Evolutionary conservation across 2,329 filamentous ascomycete species (phyloP).

Genomic region (Epichloe sp.): DNA sequence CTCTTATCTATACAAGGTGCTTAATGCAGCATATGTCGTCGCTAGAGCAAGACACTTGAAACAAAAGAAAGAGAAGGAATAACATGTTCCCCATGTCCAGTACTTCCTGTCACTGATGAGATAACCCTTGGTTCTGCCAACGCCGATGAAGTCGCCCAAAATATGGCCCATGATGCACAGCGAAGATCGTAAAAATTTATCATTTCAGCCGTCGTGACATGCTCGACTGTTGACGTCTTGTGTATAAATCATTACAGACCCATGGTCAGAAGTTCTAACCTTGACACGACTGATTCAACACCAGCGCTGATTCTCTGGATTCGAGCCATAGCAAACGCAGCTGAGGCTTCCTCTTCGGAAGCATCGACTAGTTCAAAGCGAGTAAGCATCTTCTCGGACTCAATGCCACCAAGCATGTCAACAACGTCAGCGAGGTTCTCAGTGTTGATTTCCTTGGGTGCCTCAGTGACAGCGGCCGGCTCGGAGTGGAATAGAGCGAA

Average conservation of each 20-base stretch:
- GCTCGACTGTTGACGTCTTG: not conserved
- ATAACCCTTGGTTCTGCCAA: conserved; percentile 1
- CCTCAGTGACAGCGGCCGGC: conserved; percentile 11
- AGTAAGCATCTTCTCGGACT: conserved; percentile 49
- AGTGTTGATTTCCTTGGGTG: conserved; percentile 27
- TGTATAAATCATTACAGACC: conserved; percentile 15
- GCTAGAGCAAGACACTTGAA: not conserved
- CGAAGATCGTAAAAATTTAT: not conserved
- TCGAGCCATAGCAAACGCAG: conserved; percentile 32
- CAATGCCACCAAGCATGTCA: conserved; percentile 40
- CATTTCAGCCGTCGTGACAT: not conserved
- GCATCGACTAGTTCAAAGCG: conserved; percentile 52
- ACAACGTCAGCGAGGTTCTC: conserved; percentile 24
- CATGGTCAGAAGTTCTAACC: conserved; percentile 24
- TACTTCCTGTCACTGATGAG: not conserved
- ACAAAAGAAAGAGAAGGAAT: not conserved
- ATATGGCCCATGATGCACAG: conserved; percentile 3
- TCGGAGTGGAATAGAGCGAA: conserved; percentile 47
- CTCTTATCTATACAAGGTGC: conserved; percentile 6
- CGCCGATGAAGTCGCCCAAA: conserved; percentile 1
- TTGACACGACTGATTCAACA: conserved; percentile 22
- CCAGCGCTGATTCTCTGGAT: conserved; percentile 34
- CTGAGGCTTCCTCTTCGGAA: conserved; percentile 32
- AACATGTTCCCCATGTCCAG: not conserved
- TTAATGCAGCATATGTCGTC: conserved; percentile 1